A percentile compares a stretch with the other conserved stretches of the same genome.
Evolutionary conservation across 2,329 filamentous ascomycete genomes (phyloP).

Genomic region (Cytospora mali): DNA sequence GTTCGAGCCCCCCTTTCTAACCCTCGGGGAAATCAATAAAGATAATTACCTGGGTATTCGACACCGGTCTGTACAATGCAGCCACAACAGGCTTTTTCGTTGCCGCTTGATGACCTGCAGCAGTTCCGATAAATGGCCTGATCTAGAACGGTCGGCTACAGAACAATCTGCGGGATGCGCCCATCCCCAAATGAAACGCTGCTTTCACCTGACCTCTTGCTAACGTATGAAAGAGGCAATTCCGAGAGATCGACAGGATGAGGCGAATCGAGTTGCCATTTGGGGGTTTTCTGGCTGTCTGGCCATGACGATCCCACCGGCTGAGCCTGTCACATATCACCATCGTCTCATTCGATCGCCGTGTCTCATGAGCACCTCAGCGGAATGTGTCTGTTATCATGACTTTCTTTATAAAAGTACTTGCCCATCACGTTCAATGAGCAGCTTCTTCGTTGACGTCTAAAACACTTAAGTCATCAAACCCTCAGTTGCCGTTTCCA

Average conservation of each 20-base stretch:
- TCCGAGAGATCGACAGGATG: not conserved
- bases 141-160: slow-evolving; percentile 6
- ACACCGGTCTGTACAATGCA: no score
- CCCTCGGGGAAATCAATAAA: no score
- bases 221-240: not conserved
- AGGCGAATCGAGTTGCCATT: not conserved
- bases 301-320: not conserved
- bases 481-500: no score
- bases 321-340: not conserved
- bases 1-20: no score
- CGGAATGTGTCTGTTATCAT: no score
- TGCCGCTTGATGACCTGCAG: not conserved
- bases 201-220: not conserved
- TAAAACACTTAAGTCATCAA: no score
- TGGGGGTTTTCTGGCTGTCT: not conserved
- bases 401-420: no score
- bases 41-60: no score
- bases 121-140: not conserved
- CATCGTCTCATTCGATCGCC: not conserved
- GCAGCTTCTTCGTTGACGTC: no score
- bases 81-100: no score
- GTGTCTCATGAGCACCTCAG: not conserved
- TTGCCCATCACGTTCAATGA: no score
- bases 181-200: not conserved
- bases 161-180: slow-evolving; percentile 1